Percentiles rank a stretch among this genome's conserved stretches.
These are phyloP conservation scores for Trematosphaeria pertusa DNA, from an alignment of 2,329 filamentous ascomycete species.

Conservation along the genomic window DNA sequence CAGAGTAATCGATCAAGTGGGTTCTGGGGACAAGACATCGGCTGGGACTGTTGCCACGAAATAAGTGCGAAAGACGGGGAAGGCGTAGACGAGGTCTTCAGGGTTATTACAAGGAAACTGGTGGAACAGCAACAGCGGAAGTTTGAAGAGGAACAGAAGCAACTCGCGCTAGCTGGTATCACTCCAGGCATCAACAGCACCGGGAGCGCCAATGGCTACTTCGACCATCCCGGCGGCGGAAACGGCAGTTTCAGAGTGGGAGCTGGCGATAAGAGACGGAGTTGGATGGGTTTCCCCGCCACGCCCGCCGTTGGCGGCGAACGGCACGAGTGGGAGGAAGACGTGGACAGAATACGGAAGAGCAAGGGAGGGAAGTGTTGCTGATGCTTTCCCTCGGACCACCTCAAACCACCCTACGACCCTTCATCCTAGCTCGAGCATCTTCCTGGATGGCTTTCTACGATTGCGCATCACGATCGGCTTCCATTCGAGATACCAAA, in stretches of 20 bases:
- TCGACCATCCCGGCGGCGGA: conserved; percentile 56
- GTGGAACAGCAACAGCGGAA: conserved; percentile 73
- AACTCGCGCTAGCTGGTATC: conserved; percentile 51
- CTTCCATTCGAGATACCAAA: not conserved
- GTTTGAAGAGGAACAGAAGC: conserved; percentile 57
- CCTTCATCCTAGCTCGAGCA: no score
- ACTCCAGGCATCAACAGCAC: conserved; percentile 51
- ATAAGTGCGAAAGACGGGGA: conserved; percentile 93
- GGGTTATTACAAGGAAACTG: conserved; percentile 84
- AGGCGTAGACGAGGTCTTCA: conserved; percentile 95
- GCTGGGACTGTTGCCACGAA: conserved; percentile 98
- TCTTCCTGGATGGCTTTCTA: no score
- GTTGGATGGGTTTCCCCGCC: conserved; percentile 69
- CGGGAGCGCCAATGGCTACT: conserved; percentile 52
- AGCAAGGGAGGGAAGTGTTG: conserved; percentile 46
- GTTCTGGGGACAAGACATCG: conserved; percentile 90
- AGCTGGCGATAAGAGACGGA: conserved; percentile 67
- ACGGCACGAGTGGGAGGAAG: conserved; percentile 43
- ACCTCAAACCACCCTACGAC: no score
- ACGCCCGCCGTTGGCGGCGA: conserved; percentile 44
- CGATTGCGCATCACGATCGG: no score
- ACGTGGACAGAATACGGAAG: conserved; percentile 38
- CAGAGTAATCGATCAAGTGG: conserved; percentile 67
- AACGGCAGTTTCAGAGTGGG: conserved; percentile 67
- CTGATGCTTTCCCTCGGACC: conserved; percentile 13